Percentiles rank a stretch among this genome's conserved stretches.
These are phyloP conservation scores for Aleurites moluccanus DNA, from an alignment of 441 rosid species.

Conservation along the genomic window DNA sequence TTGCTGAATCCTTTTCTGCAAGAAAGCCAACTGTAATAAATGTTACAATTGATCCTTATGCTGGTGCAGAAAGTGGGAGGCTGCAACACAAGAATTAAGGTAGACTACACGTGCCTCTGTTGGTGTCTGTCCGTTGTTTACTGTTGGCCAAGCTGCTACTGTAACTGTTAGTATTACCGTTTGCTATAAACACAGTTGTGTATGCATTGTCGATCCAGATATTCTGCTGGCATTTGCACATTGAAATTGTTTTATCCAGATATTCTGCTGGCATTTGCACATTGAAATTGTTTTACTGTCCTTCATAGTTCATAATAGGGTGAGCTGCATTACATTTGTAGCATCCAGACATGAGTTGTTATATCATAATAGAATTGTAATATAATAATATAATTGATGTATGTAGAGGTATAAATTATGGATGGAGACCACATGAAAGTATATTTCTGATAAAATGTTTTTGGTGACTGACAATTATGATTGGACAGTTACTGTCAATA, in stretches of 20 bases:
- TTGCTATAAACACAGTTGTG: neutral
- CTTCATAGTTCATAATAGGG: neutral
- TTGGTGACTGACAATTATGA: neutral
- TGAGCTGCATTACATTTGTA: neutral
- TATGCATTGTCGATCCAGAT: neutral
- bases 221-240: neutral
- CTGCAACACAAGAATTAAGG: conserved; percentile 87
- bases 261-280: neutral
- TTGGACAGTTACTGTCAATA: neutral
- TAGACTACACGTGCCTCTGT: conserved; percentile 2
- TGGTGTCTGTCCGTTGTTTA: neutral
- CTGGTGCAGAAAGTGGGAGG: conserved; percentile 95
- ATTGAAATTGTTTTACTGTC: neutral
- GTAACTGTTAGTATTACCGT: neutral
- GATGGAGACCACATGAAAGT: neutral
- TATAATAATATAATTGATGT: neutral
- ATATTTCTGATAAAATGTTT: neutral
- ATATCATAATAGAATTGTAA: neutral
- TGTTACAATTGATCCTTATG: conserved; percentile 76
- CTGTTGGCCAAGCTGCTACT: neutral
- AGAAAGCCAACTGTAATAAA: conserved; percentile 79
- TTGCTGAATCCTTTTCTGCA: conserved; percentile 66
- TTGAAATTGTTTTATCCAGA: neutral
- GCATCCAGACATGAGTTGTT: neutral
- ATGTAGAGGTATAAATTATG: neutral